A percentile compares a stretch with the other conserved stretches of the same genome.
phyloP scores from a whole-genome alignment of 257 asterid species.

The Handroanthus guayacan region DNA sequence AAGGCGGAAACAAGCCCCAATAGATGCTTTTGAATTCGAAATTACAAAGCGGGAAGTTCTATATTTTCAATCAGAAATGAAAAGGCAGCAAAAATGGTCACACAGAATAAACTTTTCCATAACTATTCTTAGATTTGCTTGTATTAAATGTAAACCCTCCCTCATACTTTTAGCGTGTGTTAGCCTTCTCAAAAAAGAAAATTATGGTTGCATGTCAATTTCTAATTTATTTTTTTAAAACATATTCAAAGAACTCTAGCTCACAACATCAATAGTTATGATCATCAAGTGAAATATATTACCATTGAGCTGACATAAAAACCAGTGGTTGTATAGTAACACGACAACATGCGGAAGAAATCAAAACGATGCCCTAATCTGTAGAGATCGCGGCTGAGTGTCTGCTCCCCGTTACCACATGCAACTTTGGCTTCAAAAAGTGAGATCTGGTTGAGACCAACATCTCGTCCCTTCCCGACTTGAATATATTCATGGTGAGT shows the following conservation, averaged over 20 bases:
- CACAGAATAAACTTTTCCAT: not conserved
- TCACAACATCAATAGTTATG: not conserved
- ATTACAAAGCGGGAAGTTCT: not conserved
- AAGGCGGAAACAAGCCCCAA: not conserved
- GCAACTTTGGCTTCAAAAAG: slow-evolving; percentile 94
- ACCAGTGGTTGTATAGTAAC: slow-evolving; percentile 83
- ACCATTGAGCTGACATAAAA: slow-evolving; percentile 92
- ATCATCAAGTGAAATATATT: slow-evolving; percentile 38
- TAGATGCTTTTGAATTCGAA: not conserved
- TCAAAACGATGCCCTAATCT: slow-evolving; percentile 91
- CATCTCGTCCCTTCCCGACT: slow-evolving; percentile 93
- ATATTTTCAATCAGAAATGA: slow-evolving; percentile 13
- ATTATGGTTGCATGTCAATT: not conserved
- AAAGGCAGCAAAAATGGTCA: not conserved
- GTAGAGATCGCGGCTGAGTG: slow-evolving; percentile 85
- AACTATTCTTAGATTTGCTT: not conserved
- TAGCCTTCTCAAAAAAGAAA: not conserved
- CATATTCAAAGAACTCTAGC: not conserved
- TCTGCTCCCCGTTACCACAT: slow-evolving; percentile 94
- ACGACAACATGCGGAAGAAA: slow-evolving; percentile 90
- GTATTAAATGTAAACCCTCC: not conserved
- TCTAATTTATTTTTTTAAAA: slow-evolving; percentile 2
- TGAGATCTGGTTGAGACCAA: slow-evolving; percentile 89
- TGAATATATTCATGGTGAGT: slow-evolving; percentile 91
- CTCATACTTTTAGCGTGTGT: not conserved